Conservation (phyloP, 805 yeast genomes). For the Ogataea trehalophila region DNA sequence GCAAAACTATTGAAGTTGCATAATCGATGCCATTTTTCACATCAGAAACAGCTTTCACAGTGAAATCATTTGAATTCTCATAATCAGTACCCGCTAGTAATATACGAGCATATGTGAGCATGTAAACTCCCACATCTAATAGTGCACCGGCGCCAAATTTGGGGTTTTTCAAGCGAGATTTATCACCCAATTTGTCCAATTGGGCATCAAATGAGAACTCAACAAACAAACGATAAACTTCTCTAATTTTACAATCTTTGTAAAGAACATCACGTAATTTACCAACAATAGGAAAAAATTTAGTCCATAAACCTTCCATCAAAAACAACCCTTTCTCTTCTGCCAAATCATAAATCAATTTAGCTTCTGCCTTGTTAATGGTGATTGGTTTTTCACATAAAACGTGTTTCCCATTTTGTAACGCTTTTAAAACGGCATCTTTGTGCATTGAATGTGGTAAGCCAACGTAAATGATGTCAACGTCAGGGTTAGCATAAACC, state of each 20-base stretch:
- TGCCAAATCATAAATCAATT: conserved; percentile 40
- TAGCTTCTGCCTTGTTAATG: conserved; percentile 41
- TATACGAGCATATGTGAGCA: conserved; percentile 41
- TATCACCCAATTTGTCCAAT: conserved; percentile 28
- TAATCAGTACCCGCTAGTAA: conserved; percentile 33
- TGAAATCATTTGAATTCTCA: conserved; percentile 20
- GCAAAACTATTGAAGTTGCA: conserved; percentile 33
- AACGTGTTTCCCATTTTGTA: conserved; percentile 44
- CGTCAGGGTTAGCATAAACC: conserved; percentile 36
- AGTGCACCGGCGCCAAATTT: conserved; percentile 52
- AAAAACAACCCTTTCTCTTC: conserved; percentile 38
- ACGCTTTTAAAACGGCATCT: conserved; percentile 32
- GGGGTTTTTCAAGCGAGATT: conserved; percentile 38
- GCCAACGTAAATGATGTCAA: conserved; percentile 50
- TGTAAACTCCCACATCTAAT: conserved; percentile 51
- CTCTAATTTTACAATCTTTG: conserved; percentile 42
- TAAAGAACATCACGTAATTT: conserved; percentile 34
- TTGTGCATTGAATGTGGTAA: conserved; percentile 51
- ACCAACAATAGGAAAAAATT: conserved; percentile 44
- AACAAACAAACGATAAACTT: conserved; percentile 36
- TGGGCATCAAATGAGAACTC: conserved; percentile 39
- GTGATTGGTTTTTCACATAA: conserved; percentile 54
- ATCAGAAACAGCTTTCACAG: conserved; percentile 30
- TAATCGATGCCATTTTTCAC: conserved; percentile 41
- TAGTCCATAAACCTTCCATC: conserved; percentile 60